phyloP scores from a whole-genome alignment of 768 basidiomycete genomes.

The Lentinula guzmanii region DNA sequence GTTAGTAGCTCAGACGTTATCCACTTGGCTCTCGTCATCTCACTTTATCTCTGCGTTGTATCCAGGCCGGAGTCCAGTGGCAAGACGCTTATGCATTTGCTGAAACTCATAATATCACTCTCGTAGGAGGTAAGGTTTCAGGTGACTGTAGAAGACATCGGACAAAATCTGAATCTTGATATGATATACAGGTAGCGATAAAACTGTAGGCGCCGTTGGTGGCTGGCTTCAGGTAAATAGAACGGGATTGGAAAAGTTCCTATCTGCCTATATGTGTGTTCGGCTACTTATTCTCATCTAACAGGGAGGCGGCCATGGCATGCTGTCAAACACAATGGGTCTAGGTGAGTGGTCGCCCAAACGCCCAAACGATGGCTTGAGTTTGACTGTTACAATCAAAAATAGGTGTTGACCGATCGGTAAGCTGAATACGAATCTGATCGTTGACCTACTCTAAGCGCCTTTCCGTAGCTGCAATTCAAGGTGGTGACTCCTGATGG shows the following conservation, averaged over 20 bases:
- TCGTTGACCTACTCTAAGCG: not conserved
- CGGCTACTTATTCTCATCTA: not conserved
- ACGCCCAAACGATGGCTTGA: not conserved
- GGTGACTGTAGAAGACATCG: not conserved
- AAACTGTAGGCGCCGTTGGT: conserved; percentile 34
- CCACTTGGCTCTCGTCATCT: not conserved
- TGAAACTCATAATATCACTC: conserved; percentile 34
- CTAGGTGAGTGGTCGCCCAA: conserved; percentile 16
- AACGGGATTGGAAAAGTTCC: not conserved
- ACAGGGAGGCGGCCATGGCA: conserved; percentile 11
- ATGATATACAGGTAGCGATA: conserved; percentile 24
- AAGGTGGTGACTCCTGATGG: conserved; percentile 53
- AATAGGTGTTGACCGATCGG: conserved; percentile 34
- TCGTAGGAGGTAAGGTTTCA: conserved; percentile 31
- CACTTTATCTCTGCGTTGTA: not conserved
- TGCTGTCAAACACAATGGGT: conserved; percentile 28
- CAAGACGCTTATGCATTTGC: conserved; percentile 37
- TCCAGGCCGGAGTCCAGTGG: conserved; percentile 41
- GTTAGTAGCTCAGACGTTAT: conserved; percentile 2
- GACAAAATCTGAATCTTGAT: not conserved
- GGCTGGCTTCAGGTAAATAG: conserved; percentile 30
- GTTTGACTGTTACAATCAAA: not conserved
- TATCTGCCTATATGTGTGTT: not conserved
- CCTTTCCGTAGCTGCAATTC: conserved; percentile 32
- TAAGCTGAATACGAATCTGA: conserved; percentile 15